These are phyloP conservation scores for Pseudocercospora crystallina DNA, from an alignment of 2,329 filamentous ascomycete genomes.

Conservation along the genomic window DNA sequence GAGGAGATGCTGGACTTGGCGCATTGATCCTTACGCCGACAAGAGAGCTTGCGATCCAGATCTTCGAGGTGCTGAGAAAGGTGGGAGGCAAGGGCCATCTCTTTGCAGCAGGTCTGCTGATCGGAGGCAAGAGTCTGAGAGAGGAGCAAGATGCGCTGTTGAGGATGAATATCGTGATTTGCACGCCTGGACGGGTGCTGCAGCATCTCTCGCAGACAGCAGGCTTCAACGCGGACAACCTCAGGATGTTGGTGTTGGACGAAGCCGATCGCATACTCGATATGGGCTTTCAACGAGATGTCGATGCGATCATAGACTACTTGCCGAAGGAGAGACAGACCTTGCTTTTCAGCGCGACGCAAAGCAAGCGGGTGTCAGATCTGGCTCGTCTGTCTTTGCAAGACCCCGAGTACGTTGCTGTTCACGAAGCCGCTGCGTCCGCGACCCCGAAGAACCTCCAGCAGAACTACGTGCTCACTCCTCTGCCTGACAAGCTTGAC, in stretches of 20 bases:
- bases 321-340: slow-evolving; percentile 84
- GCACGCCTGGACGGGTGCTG: slow-evolving; percentile 89
- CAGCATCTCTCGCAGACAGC: slow-evolving; percentile 96
- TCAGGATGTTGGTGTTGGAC: slow-evolving; percentile 90
- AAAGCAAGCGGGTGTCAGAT: slow-evolving; percentile 92
- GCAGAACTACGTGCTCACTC: slow-evolving; percentile 87
- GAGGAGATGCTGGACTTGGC: slow-evolving; percentile 80
- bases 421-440: slow-evolving; percentile 76
- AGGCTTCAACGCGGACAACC: slow-evolving; percentile 81
- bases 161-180: slow-evolving; percentile 96
- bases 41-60: slow-evolving; percentile 92
- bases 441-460: slow-evolving; percentile 83
- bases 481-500: slow-evolving; percentile 84
- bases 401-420: slow-evolving; percentile 92
- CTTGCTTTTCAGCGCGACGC: slow-evolving; percentile 91
- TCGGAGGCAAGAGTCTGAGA: slow-evolving; percentile 86
- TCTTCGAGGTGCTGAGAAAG: slow-evolving; percentile 90
- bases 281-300: slow-evolving; percentile 88
- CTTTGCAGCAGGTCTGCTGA: slow-evolving; percentile 90
- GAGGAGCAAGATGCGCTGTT: slow-evolving; percentile 82
- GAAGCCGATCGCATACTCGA: slow-evolving; percentile 97
- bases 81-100: slow-evolving; percentile 78
- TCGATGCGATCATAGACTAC: slow-evolving; percentile 92
- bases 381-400: slow-evolving; percentile 82
- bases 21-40: slow-evolving; percentile 93